Evolutionary conservation across 768 basidiomycete genomes (phyloP).

Genomic region (Leccinum boreale): DNA sequence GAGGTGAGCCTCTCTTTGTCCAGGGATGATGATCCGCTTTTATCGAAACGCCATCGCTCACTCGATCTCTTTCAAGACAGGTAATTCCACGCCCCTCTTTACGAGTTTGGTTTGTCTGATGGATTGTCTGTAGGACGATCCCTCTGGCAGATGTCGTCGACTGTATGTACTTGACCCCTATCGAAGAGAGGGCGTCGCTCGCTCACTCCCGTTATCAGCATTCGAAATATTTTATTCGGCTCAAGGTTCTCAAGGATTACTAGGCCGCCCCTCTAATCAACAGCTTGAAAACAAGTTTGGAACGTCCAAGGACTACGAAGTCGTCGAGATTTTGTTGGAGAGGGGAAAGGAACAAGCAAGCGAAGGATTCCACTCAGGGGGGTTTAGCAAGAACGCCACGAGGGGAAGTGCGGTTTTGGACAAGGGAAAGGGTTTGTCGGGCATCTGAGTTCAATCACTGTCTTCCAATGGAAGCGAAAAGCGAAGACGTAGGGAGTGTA

Average conservation of each 20-base stretch:
- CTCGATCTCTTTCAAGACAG: constrained; percentile 47
- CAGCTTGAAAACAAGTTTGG: constrained; percentile 75
- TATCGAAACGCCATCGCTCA: constrained; percentile 9
- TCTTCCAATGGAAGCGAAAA: not conserved
- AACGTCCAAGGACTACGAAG: constrained; percentile 61
- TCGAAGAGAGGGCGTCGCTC: not conserved
- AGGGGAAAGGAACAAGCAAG: constrained; percentile 58
- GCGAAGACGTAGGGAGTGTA: not conserved
- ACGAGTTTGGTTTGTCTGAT: constrained; percentile 11
- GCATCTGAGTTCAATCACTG: constrained; percentile 27
- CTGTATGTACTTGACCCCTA: constrained; percentile 44
- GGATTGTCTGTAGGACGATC: constrained; percentile 47
- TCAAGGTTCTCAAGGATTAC: constrained; percentile 76
- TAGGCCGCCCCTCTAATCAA: constrained; percentile 75
- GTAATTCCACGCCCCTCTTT: constrained; percentile 39
- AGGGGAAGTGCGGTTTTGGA: constrained; percentile 39
- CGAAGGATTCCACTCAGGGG: constrained; percentile 40
- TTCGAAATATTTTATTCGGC: constrained; percentile 67
- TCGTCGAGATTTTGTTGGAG: constrained; percentile 55
- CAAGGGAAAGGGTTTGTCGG: constrained; percentile 37
- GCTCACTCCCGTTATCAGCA: constrained; percentile 38
- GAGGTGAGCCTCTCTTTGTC: constrained; percentile 49
- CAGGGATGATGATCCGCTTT: not conserved
- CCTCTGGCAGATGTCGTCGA: constrained; percentile 78
- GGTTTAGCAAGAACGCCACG: constrained; percentile 14